phyloP scores from a whole-genome alignment of 2,329 filamentous ascomycete species.

The Tolypocladium pustulatum region DNA sequence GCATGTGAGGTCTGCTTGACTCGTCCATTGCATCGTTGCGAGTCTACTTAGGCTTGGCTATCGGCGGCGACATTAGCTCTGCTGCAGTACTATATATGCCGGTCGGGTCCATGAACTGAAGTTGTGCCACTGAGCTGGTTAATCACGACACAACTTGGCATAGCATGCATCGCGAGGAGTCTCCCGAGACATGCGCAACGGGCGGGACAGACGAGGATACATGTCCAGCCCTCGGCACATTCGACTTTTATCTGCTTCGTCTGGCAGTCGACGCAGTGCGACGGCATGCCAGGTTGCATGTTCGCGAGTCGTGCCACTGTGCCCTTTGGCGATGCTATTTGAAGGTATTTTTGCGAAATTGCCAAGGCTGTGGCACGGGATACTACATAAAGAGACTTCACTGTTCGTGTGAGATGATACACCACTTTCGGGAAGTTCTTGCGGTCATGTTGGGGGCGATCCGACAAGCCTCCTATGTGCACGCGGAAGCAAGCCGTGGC shows the following conservation, averaged over 20 bases:
- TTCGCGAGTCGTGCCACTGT: not conserved
- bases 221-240: not conserved
- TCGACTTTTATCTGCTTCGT: not conserved
- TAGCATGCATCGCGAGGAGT: not conserved
- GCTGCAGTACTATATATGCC: not conserved
- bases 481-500: not conserved
- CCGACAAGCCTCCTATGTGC: not conserved
- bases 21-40: not conserved
- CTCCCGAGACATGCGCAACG: not conserved
- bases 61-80: not conserved
- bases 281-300: not conserved
- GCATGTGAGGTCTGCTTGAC: not conserved
- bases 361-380: not conserved
- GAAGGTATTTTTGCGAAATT: not conserved
- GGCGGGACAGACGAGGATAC: not conserved
- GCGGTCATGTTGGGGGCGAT: not conserved
- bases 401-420: not conserved
- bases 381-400: not conserved
- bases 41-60: not conserved
- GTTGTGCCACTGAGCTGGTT: not conserved
- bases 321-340: not conserved
- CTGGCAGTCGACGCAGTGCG: not conserved
- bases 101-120: not conserved
- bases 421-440: not conserved
- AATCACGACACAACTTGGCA: not conserved